Conservation (phyloP, 768 basidiomycete species). For the Baorangia bicolor region DNA sequence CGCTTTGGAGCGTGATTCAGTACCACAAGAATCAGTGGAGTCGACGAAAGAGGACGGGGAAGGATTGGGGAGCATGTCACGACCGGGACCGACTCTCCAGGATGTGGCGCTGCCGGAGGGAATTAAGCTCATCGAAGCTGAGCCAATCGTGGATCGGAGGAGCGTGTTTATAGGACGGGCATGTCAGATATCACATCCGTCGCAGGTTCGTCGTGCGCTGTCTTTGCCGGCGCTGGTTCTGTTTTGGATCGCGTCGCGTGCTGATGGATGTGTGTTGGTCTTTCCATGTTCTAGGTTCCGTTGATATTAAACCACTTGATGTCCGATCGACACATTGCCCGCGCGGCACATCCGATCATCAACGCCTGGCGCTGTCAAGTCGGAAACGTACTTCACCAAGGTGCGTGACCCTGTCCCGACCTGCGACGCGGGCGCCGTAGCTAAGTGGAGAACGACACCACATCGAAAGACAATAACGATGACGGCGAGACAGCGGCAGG, state of each 20-base stretch:
- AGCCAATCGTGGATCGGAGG: slow-evolving; percentile 83
- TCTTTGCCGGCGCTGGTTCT: neutral
- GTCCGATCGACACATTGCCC: slow-evolving; percentile 69
- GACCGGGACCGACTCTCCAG: slow-evolving; percentile 1
- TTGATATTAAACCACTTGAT: slow-evolving; percentile 63
- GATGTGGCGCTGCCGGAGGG: slow-evolving; percentile 49
- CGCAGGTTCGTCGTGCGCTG: slow-evolving; percentile 48
- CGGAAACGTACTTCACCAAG: slow-evolving; percentile 69
- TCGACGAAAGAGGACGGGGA: slow-evolving; percentile 6
- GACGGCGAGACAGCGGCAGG: slow-evolving; percentile 95
- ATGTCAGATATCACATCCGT: slow-evolving; percentile 73
- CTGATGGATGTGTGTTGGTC: neutral
- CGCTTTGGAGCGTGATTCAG: slow-evolving; percentile 27
- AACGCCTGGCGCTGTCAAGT: slow-evolving; percentile 81
- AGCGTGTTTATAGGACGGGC: slow-evolving; percentile 86
- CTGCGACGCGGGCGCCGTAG: neutral
- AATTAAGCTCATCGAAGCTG: slow-evolving; percentile 66
- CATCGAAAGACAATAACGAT: slow-evolving; percentile 80
- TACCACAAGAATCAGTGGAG: slow-evolving; percentile 5
- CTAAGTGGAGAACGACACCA: neutral
- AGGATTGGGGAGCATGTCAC: neutral
- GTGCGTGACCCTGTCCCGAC: slow-evolving; percentile 35
- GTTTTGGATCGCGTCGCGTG: neutral
- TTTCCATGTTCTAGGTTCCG: slow-evolving; percentile 55
- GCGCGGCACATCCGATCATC: slow-evolving; percentile 77